Conservation (phyloP, 2,329 filamentous ascomycete species). For the Sporothrix brunneoviolacea region DNA sequence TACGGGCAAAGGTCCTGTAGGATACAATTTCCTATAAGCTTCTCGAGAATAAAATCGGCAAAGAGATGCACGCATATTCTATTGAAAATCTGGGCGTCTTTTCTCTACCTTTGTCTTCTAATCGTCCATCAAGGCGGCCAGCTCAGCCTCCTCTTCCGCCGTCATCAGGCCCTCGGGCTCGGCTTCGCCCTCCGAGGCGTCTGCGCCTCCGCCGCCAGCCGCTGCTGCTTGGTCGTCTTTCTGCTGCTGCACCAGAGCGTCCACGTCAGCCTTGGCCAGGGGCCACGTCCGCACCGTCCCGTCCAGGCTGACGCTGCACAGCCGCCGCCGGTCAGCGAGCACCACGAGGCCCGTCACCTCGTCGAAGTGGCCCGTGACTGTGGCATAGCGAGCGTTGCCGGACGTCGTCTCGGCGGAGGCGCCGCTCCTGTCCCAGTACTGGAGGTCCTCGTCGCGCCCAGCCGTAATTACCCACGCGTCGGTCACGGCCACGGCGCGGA, state of each 20-base stretch:
- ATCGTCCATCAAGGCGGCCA: slow-evolving; percentile 84
- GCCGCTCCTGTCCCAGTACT: slow-evolving; percentile 79
- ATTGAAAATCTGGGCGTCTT: too few species aligned
- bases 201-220: slow-evolving; percentile 23
- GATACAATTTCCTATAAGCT: too few species aligned
- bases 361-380: slow-evolving; percentile 80
- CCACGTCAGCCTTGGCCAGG: slow-evolving; percentile 54
- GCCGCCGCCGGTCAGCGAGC: slow-evolving; percentile 43
- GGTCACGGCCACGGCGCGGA: slow-evolving; percentile 70
- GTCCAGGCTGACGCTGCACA: slow-evolving; percentile 85
- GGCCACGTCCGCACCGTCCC: slow-evolving; percentile 82
- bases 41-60: too few species aligned
- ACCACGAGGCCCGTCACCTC: slow-evolving; percentile 79
- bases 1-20: too few species aligned
- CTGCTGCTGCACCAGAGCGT: slow-evolving; percentile 42
- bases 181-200: slow-evolving; percentile 60
- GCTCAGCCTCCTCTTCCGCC: slow-evolving; percentile 81
- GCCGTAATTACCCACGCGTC: slow-evolving; percentile 78
- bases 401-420: slow-evolving; percentile 80
- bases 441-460: slow-evolving; percentile 84
- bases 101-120: neutral
- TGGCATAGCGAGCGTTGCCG: slow-evolving; percentile 57
- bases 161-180: slow-evolving; percentile 56
- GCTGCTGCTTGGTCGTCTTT: slow-evolving; percentile 39
- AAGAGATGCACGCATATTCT: too few species aligned